A percentile compares a stretch with the other conserved stretches of the same genome.
Conservation (phyloP, 257 asterid genomes). For the Knoxia roxburghii region DNA sequence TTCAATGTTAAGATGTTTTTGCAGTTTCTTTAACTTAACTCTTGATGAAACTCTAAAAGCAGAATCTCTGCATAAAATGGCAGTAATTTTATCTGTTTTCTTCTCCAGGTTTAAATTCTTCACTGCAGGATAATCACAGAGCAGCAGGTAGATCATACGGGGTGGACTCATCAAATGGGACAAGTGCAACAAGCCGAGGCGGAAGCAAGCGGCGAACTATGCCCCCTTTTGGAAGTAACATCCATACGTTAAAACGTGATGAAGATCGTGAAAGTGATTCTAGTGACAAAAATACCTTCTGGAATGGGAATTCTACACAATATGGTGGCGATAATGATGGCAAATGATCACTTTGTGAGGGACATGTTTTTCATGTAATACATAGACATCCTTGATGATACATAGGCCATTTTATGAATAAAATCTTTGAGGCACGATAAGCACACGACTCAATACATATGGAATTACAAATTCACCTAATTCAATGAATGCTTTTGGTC, state of each 20-base stretch:
- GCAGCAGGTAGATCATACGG: slow-evolving; percentile 30
- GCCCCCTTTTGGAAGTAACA: slow-evolving; percentile 60
- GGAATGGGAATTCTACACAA: slow-evolving; percentile 96
- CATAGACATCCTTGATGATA: no score
- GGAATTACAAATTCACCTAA: no score
- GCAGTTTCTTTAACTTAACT: neutral
- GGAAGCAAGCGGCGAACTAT: slow-evolving; percentile 31
- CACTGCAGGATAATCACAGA: slow-evolving; percentile 36
- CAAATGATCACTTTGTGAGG: neutral
- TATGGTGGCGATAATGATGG: slow-evolving; percentile 64
- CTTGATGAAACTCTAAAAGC: neutral
- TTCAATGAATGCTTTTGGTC: no score
- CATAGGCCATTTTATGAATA: no score
- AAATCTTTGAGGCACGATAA: no score
- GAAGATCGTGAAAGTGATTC: slow-evolving; percentile 56
- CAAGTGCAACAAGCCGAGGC: slow-evolving; percentile 21
- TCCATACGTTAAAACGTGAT: slow-evolving; percentile 74
- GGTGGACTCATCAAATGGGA: slow-evolving; percentile 28
- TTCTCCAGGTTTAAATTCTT: slow-evolving; percentile 49
- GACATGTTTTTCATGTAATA: neutral
- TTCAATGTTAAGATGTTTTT: neutral
- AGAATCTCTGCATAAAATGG: neutral
- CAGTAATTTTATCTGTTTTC: neutral
- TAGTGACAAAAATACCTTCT: slow-evolving; percentile 58
- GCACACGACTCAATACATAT: no score